Base-by-base conservation (phyloP, 1,139 yeast genomes). In the Debaryomyces sp. region DNA sequence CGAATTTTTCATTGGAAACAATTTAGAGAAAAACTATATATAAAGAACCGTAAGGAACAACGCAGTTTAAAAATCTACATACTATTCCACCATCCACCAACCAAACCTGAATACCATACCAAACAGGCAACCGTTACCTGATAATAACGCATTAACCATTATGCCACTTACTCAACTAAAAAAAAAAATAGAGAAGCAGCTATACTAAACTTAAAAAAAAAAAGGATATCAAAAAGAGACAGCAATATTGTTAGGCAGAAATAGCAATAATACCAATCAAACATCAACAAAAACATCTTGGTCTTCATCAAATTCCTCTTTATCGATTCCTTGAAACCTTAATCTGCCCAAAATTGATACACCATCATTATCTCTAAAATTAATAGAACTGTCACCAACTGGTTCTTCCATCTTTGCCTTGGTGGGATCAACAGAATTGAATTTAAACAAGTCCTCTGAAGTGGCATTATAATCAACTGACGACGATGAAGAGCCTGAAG, bases 241-340 rank as follows among this genome's bases (percentile, higher is more conserved):
- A 43, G 34, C 43, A 49, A 45, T 41, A 38, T 39, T 42, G 24
- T 44, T 41, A 41, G 39, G 38, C 38, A 45, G 26, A 30, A 37
- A 5, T 1, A 15, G 22, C 8, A n/a, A 32, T 8, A 32, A 32
- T 32, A 17, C 12, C 26, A n/a, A 10, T 49, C 51, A 66, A 13
- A 64, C 62, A 54, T 64, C 70, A 33, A 66, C 64, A 50, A 63
- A 66, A 6, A 66, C 66, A 47, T 65, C 66, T 44, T 65, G 67
- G 35, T 63, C 66, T 43, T 63, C 69, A 34, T 62, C 65, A 30
- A 56, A 53, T 24, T 54, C 54, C 24, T 58, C 62, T 53, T 59
- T 62, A 36, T 59, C 63, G 37, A 54, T 39, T 5, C 56, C 62
- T 26, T 55, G 61, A 36, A 53, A 48, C 33, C 61, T 51, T n/a